These are phyloP conservation scores for Dactylella cylindrospora DNA, from an alignment of 2,329 filamentous ascomycete genomes.

Conservation along the genomic window DNA sequence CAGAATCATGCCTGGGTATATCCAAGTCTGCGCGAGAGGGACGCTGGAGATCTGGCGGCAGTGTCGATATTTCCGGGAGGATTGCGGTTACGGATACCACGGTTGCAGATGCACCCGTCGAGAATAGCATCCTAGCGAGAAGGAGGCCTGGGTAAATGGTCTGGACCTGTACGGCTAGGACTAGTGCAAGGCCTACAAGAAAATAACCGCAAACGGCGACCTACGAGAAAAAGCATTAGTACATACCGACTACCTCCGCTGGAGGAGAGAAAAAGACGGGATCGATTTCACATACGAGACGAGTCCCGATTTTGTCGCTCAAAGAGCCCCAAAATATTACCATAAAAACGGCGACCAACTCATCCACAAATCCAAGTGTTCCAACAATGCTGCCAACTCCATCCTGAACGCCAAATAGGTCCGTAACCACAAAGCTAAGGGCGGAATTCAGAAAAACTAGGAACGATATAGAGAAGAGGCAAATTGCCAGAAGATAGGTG, in stretches of 20 bases:
- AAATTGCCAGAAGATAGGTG: slow-evolving; percentile 78
- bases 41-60: slow-evolving; percentile 4
- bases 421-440: slow-evolving; percentile 80
- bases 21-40: slow-evolving; percentile 1
- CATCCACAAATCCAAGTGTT: slow-evolving; percentile 80
- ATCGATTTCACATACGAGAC: slow-evolving; percentile 51
- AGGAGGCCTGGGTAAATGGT: slow-evolving; percentile 89
- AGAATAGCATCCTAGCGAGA: slow-evolving; percentile 81
- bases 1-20: slow-evolving; percentile 8
- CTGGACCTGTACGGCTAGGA: slow-evolving; percentile 78
- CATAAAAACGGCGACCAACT: slow-evolving; percentile 76
- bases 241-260: too few relatives aligned
- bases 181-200: slow-evolving; percentile 74
- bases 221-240: slow-evolving; percentile 18
- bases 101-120: slow-evolving; percentile 80
- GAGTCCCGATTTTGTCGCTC: slow-evolving; percentile 74
- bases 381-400: slow-evolving; percentile 78
- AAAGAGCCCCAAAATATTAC: slow-evolving; percentile 78
- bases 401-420: slow-evolving; percentile 72
- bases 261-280: neutral
- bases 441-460: slow-evolving; percentile 86
- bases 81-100: slow-evolving; percentile 72
- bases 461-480: slow-evolving; percentile 83
- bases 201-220: slow-evolving; percentile 74
- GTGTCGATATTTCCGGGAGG: slow-evolving; percentile 67